These are phyloP conservation scores for Scheffersomyces illinoinensis DNA, from an alignment of 1,139 yeast genomes.

Conservation along the genomic window DNA sequence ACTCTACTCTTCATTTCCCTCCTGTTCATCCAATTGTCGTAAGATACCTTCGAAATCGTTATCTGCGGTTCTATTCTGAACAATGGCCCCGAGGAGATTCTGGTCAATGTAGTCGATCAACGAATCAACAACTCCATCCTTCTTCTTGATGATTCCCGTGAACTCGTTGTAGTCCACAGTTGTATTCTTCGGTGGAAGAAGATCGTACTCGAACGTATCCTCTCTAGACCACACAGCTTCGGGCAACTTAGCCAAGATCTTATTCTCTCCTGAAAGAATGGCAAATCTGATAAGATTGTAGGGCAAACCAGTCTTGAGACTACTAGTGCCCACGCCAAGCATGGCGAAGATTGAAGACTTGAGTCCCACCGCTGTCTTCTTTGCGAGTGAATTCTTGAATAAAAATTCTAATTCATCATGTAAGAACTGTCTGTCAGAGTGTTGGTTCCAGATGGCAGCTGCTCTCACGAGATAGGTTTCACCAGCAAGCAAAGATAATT, in stretches of 20 bases:
- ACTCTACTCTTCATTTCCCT: conserved; percentile 7
- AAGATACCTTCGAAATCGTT: conserved; percentile 30
- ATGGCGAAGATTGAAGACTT: conserved; percentile 17
- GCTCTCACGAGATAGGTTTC: conserved; percentile 59
- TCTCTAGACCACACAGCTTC: conserved; percentile 58
- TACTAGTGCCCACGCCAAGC: conserved; percentile 11
- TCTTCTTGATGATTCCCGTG: conserved; percentile 22
- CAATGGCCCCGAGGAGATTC: conserved; percentile 37
- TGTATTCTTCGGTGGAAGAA: conserved; percentile 57
- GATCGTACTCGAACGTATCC: conserved; percentile 69
- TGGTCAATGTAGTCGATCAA: conserved; percentile 41
- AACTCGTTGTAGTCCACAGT: conserved; percentile 28
- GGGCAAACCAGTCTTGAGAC: conserved; percentile 39
- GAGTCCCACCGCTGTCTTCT: conserved; percentile 2
- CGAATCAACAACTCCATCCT: conserved; percentile 27
- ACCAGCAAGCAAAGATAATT: conserved; percentile 30
- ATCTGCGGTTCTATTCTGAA: conserved; percentile 30
- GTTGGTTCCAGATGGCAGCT: conserved; percentile 49
- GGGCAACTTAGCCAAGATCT: conserved; percentile 71
- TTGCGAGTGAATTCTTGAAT: conserved; percentile 11
- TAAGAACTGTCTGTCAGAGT: conserved; percentile 47
- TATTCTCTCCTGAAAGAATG: conserved; percentile 67
- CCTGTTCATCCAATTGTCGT: conserved; percentile 20
- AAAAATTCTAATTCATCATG: conserved; percentile 46
- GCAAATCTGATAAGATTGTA: conserved; percentile 64